Base-by-base conservation (phyloP, 2,329 filamentous ascomycete genomes). In the Xylaria sp. region DNA sequence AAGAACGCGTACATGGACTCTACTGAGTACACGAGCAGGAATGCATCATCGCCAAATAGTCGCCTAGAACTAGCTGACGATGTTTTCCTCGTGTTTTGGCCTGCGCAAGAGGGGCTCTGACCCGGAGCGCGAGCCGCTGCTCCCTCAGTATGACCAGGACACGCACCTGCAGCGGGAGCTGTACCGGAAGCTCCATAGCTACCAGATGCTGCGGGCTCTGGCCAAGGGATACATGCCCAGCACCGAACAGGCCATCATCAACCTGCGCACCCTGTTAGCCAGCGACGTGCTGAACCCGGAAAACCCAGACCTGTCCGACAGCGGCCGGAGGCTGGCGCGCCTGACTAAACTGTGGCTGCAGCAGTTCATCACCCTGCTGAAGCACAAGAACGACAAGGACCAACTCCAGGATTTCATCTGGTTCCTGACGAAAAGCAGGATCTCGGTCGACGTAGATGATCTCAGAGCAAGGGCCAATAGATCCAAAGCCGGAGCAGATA, bases 371-470 rank as follows among this genome's bases (percentile, higher is more conserved):
- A 85, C 91, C n/a, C 74, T 96, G 5, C 70, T 97, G 42, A 79
- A 85, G 50, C 80, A 92, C 72, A 97, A 97, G 76, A 97, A 97
- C 71, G 77, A 79, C 57, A 73, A 84, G 16, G 91, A 97, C 71
- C 89, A 96, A 70, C 84, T 97, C 17, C 93, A 97, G 71, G 91
- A 97, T 65, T 90, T 97, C 60, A 78, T 96, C 38, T 97, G 92
- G 92, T 92, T 88, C 64, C 72, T 96, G 43, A 77, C 85, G 59
- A 88, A 90, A 68, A 87, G 91, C n/a, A 82, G 83, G 29, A 76
- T 94, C 5, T 82, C 82, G 1, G 73, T 93, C 2, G 86, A 92
- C 63, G 77, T 85, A 1, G 78, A 83, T 17, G 81, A 90, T 55
- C 75, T 92, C 41, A 78, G 81, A 2, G 74, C 79, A 38, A 80